Evolutionary conservation across 768 basidiomycete species (phyloP), one percentile per base, ranked within the genome.

Genomic region (Galerina sulciceps): DNA sequence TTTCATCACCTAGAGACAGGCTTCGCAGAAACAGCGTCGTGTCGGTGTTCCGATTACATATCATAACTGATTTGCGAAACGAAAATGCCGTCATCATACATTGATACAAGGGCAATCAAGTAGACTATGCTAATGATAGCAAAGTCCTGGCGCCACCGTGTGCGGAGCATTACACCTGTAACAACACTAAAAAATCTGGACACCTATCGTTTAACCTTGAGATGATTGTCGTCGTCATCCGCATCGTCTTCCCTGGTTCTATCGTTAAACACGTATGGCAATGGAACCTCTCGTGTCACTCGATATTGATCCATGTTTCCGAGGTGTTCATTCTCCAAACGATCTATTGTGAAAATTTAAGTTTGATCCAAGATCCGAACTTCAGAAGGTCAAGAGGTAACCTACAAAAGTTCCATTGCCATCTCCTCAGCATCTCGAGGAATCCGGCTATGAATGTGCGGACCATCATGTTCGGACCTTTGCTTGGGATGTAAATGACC

Each of bases 271-370:
- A 76, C 69, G 71, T 96, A 96, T 1, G 93, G 94, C 35, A 97
- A 73, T 0, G 93, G 90, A 13, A 94, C 86, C 66, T 97, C 94
- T 22, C 89, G 81, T 1, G 90, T 93, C 42, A 91, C 86, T 20
- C 94, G 92, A 71, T 93, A 96, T 65, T 94, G 93, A 80, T 93
- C 93, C 72, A 91, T 85, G 71, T 97, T 97, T 79, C 92, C 91
- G 23, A 96, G 75, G 63, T 97, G 95, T 74, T 97, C 95, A 74
- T 91, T 94, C 53, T 69, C 74, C 65, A 75, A 52, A 38, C 73
- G 73, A 60, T 70, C 73, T 75, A 50, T 45, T 34, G 41, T 48
- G 44, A n/a, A 40, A 2, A 2, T 18, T 47, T 31, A 8, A 31
- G 26, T 31, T 31, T 31, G 26, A 31, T 31, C 2, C 35, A 43